Evolutionary conservation across 495 filamentous ascomycete genomes (phyloP), one percentile per base, ranked within the genome.

Genomic region (Penicillium nucicola): DNA sequence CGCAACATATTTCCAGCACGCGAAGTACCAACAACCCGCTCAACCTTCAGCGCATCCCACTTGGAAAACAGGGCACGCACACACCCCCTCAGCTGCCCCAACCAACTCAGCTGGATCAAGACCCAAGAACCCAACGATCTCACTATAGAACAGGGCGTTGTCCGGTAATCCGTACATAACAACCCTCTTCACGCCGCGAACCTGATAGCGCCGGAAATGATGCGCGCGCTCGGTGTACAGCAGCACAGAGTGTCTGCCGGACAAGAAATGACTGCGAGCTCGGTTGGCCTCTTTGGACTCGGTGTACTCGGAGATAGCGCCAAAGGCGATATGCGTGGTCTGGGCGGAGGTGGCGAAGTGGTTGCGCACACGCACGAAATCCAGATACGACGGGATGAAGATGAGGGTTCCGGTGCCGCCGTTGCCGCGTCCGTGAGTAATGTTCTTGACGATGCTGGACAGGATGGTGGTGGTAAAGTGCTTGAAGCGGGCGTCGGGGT

Each of bases 221-320:
- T 97, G 95, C 14, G 91, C 85, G 22, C 93, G 85, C 67, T 92
- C 92, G 8, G 90, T 91, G 68, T 97, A 97, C 14, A 98, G 74
- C 31, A 98, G 70, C 17, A 97, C 78, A 31, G 84, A 84, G 57
- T 96, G 87, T 22, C 88, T 77, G 5, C 92, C 92, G 37, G 69
- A 85, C 49, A 90, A 66, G 70, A 98, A 97, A 60, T 97, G 89
- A 12, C 87, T 89, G 7, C 92, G 78, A 15, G 95, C 89, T 15
- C 92, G 85, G 22, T 86, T 83, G 34, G 90, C 83, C 45, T 92
- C 89, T 13, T 81, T 76, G 5, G 83, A 68, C 35, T 85, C 77
- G 0, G 89, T 86, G 67, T 98, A 96, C 65, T 98, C 93, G 46
- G 87, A 90, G 39, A 98, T 85, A 12, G 81, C 80, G 42, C 88